Base-by-base conservation (phyloP, 768 basidiomycete species). In the Mycena belliarum region DNA sequence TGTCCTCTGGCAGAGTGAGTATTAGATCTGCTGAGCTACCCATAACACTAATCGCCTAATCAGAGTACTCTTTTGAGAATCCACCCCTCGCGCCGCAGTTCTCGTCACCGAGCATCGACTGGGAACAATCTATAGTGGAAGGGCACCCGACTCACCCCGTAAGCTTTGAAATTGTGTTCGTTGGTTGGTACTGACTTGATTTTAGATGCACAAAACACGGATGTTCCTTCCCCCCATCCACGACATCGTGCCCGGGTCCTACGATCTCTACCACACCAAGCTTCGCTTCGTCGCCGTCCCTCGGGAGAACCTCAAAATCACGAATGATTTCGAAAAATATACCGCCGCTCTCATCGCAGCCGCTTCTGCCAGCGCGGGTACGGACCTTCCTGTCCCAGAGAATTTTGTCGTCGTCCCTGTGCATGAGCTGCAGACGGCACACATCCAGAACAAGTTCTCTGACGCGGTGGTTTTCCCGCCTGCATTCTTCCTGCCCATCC, bases 51-150 rank as follows among this genome's bases (percentile, higher is more conserved):
- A 48, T 35, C 32, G 29, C 43, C 41, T 45, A 44, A 29, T 43
- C 46, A 81, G 76, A 72, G 25, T 70, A 80, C 66, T 78, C 82
- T 2, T 85, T 80, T 51, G 76, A 80, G 46, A 65, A 81, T 45
- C 82, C 82, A 15, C 80, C 79, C 1, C 58, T 53, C 28, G 73
- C 77, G 5, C 81, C 84, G 1, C 64, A 70, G 6, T 78, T 83
- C 38, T 56, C 67, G 5, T 80, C 79, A 23, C 66, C 79, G 1
- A 83, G 82, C 52, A 78, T 85, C 14, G 77, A 73, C 33, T 85
- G 84, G 84, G 82, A 85, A 57, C 81, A 84, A 63, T 83, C 82
- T 2, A 82, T 84, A 26, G 79, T 83, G 20, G 82, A 84, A 66
- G 82, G 83, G 0, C 84, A 85, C 64, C 82, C 82, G 4, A 84